These are phyloP conservation scores for Eucalyptus shirleyi DNA, from an alignment of 345 rosid species.

Conservation along the genomic window DNA sequence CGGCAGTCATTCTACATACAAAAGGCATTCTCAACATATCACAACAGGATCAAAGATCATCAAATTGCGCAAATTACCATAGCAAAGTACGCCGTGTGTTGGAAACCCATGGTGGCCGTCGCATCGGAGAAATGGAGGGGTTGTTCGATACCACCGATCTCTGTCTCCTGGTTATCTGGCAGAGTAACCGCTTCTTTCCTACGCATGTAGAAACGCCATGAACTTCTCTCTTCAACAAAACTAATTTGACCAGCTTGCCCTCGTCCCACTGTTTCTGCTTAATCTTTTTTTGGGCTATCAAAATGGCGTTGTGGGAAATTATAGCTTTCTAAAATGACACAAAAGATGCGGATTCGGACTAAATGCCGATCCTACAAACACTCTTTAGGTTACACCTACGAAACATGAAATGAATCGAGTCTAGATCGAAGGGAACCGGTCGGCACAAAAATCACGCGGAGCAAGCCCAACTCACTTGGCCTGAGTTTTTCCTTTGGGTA, in stretches of 20 bases:
- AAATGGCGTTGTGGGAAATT: neutral
- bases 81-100: conserved; percentile 34
- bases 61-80: conserved; percentile 36
- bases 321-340: neutral
- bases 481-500: conserved; percentile 59
- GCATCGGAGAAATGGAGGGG: conserved; percentile 21
- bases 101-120: conserved; percentile 32
- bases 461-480: conserved; percentile 34
- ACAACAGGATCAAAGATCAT: neutral
- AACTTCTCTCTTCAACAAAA: neutral
- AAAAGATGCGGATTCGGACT: neutral
- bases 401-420: neutral
- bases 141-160: conserved; percentile 44
- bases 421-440: neutral
- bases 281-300: neutral
- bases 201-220: neutral
- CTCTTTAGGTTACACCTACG: neutral
- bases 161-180: conserved; percentile 44
- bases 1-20: neutral
- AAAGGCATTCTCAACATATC: neutral
- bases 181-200: conserved; percentile 79
- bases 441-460: neutral
- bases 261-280: neutral
- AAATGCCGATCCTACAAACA: neutral
- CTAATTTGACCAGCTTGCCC: neutral